Evolutionary conservation across 164 flowering plant genomes (phyloP).

Genomic region (Dillenia turbinata): DNA sequence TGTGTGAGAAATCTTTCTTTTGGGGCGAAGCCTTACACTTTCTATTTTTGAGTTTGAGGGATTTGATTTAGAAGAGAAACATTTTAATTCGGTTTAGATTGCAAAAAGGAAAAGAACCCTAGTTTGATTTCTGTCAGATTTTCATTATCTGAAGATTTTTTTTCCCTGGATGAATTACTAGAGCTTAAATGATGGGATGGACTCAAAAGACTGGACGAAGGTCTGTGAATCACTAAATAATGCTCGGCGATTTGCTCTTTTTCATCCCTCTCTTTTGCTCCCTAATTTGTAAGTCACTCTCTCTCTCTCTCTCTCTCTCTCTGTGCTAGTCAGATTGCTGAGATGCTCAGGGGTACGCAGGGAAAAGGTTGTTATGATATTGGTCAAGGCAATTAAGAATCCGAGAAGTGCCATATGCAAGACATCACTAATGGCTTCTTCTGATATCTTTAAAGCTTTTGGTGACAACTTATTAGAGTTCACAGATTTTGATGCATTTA

Average conservation of each 20-base stretch:
- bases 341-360: slow-evolving; percentile 20
- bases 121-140: no score
- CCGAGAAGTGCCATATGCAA: slow-evolving; percentile 93
- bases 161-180: slow-evolving; percentile 5
- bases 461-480: slow-evolving; percentile 57
- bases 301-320: background rate
- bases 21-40: background rate
- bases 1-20: background rate
- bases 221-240: slow-evolving; percentile 76
- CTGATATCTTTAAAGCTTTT: slow-evolving; percentile 67
- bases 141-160: no score
- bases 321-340: background rate
- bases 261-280: slow-evolving; percentile 49
- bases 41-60: no score
- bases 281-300: slow-evolving; percentile 56
- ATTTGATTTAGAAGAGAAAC: no score
- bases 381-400: slow-evolving; percentile 86
- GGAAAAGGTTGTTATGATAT: slow-evolving; percentile 55
- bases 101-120: no score
- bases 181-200: slow-evolving; percentile 62
- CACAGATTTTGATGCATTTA: slow-evolving; percentile 42
- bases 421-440: slow-evolving; percentile 84
- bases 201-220: slow-evolving; percentile 75
- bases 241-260: slow-evolving; percentile 61
- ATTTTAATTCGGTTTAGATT: no score